Percentiles rank a stretch among this genome's conserved stretches.
Evolutionary conservation across 805 yeast species (phyloP).

Genomic region (Schizosaccharomyces lindneri): DNA sequence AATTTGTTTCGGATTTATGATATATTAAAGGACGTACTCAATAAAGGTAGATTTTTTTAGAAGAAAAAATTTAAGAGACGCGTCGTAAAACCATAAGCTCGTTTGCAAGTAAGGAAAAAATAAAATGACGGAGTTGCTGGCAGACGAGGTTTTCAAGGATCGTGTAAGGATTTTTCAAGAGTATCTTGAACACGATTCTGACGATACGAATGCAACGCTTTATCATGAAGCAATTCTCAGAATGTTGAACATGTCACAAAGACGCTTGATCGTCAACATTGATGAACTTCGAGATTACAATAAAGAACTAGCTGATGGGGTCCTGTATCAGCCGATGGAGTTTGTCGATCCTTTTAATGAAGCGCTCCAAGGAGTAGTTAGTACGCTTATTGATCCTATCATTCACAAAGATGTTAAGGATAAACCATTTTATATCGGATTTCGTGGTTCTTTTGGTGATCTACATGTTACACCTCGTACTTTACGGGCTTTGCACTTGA

Average conservation of each 20-base stretch:
- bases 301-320: slow-evolving; percentile 49
- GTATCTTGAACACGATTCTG: slow-evolving; percentile 32
- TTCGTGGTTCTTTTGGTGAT: slow-evolving; percentile 77
- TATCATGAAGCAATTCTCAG: slow-evolving; percentile 47
- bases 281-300: slow-evolving; percentile 80
- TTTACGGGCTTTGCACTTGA: slow-evolving; percentile 47
- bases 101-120: too few species aligned
- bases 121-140: not conserved
- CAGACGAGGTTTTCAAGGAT: slow-evolving; percentile 25
- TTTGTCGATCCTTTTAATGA: slow-evolving; percentile 71
- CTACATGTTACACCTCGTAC: slow-evolving; percentile 75
- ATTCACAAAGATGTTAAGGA: slow-evolving; percentile 29
- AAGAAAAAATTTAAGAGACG: too few species aligned
- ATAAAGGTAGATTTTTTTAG: too few species aligned
- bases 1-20: too few species aligned
- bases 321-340: slow-evolving; percentile 55
- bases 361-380: slow-evolving; percentile 59
- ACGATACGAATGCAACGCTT: slow-evolving; percentile 27
- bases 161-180: slow-evolving; percentile 75
- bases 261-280: slow-evolving; percentile 46
- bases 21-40: too few species aligned
- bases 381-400: slow-evolving; percentile 40
- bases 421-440: slow-evolving; percentile 47
- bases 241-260: slow-evolving; percentile 42
- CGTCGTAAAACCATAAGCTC: too few species aligned